Conservation (phyloP, 345 rosid genomes). For the Salix suchowensis region DNA sequence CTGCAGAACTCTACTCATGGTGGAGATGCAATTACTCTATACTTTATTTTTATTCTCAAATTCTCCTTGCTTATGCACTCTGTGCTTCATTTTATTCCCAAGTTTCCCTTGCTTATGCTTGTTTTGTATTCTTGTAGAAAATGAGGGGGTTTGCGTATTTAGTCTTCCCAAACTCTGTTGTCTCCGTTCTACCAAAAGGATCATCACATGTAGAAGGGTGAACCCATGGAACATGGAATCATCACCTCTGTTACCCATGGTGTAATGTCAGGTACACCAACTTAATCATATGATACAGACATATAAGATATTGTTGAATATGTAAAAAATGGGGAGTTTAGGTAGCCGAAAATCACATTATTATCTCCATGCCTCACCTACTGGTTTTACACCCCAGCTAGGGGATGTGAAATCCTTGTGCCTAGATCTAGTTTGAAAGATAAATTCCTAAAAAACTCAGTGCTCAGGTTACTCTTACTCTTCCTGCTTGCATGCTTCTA, state of each 20-base stretch:
- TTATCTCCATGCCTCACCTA: too few species aligned
- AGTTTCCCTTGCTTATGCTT: not conserved
- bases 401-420: too few species aligned
- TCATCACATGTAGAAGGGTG: conserved; percentile 40
- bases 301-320: too few species aligned
- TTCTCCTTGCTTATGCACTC: not conserved
- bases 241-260: conserved; percentile 80
- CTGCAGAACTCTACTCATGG: not conserved
- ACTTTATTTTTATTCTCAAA: not conserved
- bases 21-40: not conserved
- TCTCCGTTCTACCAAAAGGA: conserved; percentile 53
- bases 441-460: too few species aligned
- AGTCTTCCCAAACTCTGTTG: conserved; percentile 72
- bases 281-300: too few species aligned
- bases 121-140: conserved; percentile 44
- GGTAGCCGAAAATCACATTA: too few species aligned
- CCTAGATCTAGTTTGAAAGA: too few species aligned
- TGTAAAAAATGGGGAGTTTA: too few species aligned
- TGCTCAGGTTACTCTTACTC: too few species aligned
- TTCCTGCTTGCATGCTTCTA: too few species aligned
- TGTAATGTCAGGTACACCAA: conserved; percentile 61
- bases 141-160: conserved; percentile 75
- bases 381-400: too few species aligned
- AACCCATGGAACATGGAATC: conserved; percentile 66
- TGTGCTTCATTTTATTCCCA: not conserved